A percentile compares a stretch with the other conserved stretches of the same genome.
Conservation (phyloP, 169 alveolate species). For the Cyclospora cayetanensis region DNA sequence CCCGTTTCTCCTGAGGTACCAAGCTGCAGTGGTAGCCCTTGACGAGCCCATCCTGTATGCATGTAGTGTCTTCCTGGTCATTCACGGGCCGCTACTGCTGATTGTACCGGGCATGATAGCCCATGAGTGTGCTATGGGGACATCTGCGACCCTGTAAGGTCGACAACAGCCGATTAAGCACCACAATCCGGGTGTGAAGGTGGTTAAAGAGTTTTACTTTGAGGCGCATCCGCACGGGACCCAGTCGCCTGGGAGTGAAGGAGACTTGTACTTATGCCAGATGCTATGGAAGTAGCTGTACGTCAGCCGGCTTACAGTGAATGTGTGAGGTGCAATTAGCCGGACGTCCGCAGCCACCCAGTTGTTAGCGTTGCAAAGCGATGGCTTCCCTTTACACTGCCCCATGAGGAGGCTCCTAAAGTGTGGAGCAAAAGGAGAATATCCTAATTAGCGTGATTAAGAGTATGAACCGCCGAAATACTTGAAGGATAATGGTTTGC, state of each 20-base stretch:
- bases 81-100: too few relatives aligned
- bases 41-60: too few relatives aligned
- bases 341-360: background rate
- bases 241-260: background rate
- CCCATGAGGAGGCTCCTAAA: background rate
- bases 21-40: too few relatives aligned
- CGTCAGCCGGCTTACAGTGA: background rate
- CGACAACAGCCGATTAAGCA: too few relatives aligned
- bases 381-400: background rate
- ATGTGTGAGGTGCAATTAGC: constrained; percentile 4
- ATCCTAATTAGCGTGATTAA: too few relatives aligned
- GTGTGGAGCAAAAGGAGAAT: background rate
- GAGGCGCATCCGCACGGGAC: background rate
- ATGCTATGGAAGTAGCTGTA: constrained; percentile 15
- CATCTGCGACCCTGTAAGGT: too few relatives aligned
- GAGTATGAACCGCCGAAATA: too few relatives aligned
- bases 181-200: background rate
- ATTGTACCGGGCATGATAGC: too few relatives aligned
- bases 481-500: too few relatives aligned
- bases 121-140: too few relatives aligned
- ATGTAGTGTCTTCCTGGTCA: too few relatives aligned
- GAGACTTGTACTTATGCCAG: background rate
- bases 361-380: background rate
- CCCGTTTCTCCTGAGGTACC: too few relatives aligned
- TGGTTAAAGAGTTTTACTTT: background rate